Evolutionary conservation across 2,329 filamentous ascomycete genomes (phyloP).

Genomic region (Neoscytalidium dimidiatum): DNA sequence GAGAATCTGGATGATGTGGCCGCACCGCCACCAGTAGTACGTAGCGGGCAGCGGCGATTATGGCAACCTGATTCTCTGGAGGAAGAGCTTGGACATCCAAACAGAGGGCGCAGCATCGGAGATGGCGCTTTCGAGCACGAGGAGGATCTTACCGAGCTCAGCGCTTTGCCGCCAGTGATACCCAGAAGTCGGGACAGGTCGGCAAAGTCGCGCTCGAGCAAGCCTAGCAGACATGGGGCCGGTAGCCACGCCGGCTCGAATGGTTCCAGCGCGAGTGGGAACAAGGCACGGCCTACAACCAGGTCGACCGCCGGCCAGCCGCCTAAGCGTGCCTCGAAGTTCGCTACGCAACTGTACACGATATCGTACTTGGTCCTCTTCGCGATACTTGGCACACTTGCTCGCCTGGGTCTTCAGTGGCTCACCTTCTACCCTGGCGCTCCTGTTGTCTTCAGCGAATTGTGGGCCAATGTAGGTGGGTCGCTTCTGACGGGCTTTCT

Average conservation of each 20-base stretch:
- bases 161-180: conserved; percentile 15
- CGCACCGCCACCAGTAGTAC: conserved; percentile 20
- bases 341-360: conserved; percentile 56
- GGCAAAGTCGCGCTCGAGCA: not conserved
- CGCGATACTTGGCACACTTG: conserved; percentile 79
- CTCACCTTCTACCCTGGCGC: conserved; percentile 78
- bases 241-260: not conserved
- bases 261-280: not conserved
- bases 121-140: not conserved
- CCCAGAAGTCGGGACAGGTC: conserved; percentile 10
- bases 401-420: conserved; percentile 76
- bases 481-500: conserved; percentile 85
- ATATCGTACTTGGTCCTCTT: conserved; percentile 84
- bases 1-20: conserved; percentile 18
- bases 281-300: not conserved
- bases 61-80: conserved; percentile 44
- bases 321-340: conserved; percentile 25
- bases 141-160: conserved; percentile 4
- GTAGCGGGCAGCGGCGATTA: conserved; percentile 2
- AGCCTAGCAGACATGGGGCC: not conserved
- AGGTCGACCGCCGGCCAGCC: not conserved
- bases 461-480: conserved; percentile 89
- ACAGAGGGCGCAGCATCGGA: not conserved
- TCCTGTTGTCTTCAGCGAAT: conserved; percentile 70
- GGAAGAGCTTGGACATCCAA: conserved; percentile 30